Evolutionary conservation across 371 early-diverging fungal species (phyloP).

Genomic region (Catenaria anguillulae): DNA sequence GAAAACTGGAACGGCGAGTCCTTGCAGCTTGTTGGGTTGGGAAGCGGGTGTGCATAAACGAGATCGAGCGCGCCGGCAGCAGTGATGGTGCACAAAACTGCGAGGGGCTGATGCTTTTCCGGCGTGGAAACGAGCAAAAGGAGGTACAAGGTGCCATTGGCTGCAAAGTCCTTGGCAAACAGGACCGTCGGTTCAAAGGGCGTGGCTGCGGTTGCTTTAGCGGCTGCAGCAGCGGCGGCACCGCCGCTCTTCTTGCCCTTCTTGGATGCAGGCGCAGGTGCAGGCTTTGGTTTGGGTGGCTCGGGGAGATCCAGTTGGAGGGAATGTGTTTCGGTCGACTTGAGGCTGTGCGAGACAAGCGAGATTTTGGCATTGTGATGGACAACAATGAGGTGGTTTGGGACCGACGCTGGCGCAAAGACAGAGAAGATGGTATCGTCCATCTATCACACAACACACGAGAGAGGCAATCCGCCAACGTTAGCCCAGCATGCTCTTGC

Average conservation of each 20-base stretch:
- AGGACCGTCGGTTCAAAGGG: not conserved
- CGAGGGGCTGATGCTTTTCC: too few relatives aligned
- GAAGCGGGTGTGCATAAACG: not conserved
- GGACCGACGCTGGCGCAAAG: not conserved
- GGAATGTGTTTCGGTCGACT: too few relatives aligned
- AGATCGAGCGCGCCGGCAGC: not conserved
- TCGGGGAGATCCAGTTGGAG: not conserved
- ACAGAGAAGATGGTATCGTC: not conserved
- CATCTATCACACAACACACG: too few relatives aligned
- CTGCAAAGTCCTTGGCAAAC: not conserved
- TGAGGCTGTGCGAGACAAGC: not conserved
- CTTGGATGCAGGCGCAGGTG: not conserved
- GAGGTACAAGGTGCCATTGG: not conserved
- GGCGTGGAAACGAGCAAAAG: not conserved
- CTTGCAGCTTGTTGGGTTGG: not conserved
- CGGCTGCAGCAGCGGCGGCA: conserved; percentile 4
- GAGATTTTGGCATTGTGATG: not conserved
- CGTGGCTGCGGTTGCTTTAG: conserved; percentile 12
- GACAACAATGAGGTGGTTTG: not conserved
- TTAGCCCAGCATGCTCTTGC: too few relatives aligned
- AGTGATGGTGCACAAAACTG: too few relatives aligned
- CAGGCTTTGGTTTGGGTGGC: too few relatives aligned
- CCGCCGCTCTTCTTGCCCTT: conserved; percentile 1
- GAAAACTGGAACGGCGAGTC: not conserved
- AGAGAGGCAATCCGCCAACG: too few relatives aligned